Evolutionary conservation across 2,329 filamentous ascomycete species (phyloP), one percentile per base, ranked within the genome.

Genomic region (Camillea tinctor): DNA sequence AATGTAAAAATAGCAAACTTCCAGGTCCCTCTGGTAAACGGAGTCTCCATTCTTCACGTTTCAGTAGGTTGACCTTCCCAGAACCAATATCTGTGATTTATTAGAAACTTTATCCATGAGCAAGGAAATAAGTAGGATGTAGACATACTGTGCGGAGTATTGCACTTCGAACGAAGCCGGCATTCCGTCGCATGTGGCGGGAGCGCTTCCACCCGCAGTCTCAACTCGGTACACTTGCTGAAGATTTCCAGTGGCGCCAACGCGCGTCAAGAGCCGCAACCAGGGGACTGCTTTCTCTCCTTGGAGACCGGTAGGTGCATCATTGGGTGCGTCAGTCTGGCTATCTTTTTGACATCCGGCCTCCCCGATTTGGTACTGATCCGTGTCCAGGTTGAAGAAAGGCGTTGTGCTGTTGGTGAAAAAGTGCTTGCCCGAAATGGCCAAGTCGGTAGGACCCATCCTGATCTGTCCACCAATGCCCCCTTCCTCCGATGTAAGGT

Each of bases 121-220:
- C 5, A 22, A 49, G 51, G 21, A 20, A 4, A 26, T 17, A 44
- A 20, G 26, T 26, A 50, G 51, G 19, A 40, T 59, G 73, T 84
- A 63, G 82, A 89, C 88, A 84, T 91, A 97, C 83, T 93, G 85
- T 50, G 93, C 88, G 30, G 91, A 82, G 76, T 98, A 97, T 71
- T 93, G 81, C 15, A 97, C 85, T 63, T 88, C 79, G 66, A 97
- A 93, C 1, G 76, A 71, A 11, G 81, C 79, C 0, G 80, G 74
- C 80, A 86, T 81, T 11, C 86, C 90, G 36, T 83, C 73, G 73
- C 94, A 98, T 0, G 87, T 90, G 23, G 84, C 79, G 0, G 93
- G 93, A 1, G 92, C 77, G 52, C 83, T 85, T 11, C 94, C 94
- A 23, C 93, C 93, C 0, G 89, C 92, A 11, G 94, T 98, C 69